A percentile compares a stretch with the other conserved stretches of the same genome.
Evolutionary conservation across 176 grass and related monocot genomes (phyloP).

Genomic region (Elymus sibiricus): DNA sequence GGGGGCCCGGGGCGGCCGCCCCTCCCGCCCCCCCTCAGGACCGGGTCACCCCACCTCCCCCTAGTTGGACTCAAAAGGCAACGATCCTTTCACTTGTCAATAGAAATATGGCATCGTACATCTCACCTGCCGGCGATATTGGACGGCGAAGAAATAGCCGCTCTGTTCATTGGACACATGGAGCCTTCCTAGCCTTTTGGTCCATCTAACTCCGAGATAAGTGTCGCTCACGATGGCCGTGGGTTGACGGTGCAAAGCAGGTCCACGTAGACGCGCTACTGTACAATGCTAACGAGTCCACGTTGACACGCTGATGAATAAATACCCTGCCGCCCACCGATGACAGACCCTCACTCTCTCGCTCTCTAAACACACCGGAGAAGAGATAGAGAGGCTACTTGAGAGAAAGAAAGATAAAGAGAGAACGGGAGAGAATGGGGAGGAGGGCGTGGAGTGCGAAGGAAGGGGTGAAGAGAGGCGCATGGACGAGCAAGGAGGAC

Average conservation of each 20-base stretch:
- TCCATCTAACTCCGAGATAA: not conserved
- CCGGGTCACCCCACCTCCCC: too few species aligned
- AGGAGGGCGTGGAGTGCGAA: constrained; percentile 60
- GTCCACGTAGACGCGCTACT: not conserved
- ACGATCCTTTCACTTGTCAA: too few species aligned
- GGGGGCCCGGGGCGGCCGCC: too few species aligned
- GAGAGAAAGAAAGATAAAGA: not conserved
- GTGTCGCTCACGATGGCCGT: not conserved
- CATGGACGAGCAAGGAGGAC: constrained; percentile 75
- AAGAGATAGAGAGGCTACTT: not conserved
- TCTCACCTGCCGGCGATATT: not conserved
- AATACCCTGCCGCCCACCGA: not conserved
- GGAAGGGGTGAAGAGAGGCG: constrained; percentile 72
- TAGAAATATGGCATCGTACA: too few species aligned
- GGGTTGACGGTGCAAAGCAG: not conserved
- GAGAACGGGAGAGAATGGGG: constrained; percentile 28
- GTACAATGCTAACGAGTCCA: not conserved
- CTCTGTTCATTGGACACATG: not conserved
- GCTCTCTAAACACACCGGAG: too few species aligned
- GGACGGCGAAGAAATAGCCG: not conserved
- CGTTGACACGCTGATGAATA: not conserved
- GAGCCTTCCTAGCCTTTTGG: not conserved
- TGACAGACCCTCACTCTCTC: too few species aligned
- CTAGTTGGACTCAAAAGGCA: too few species aligned
- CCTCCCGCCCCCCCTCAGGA: too few species aligned